A percentile compares a stretch with the other conserved stretches of the same genome.
phyloP scores from a whole-genome alignment of 176 grass and related monocot species.

The Avena insularis region DNA sequence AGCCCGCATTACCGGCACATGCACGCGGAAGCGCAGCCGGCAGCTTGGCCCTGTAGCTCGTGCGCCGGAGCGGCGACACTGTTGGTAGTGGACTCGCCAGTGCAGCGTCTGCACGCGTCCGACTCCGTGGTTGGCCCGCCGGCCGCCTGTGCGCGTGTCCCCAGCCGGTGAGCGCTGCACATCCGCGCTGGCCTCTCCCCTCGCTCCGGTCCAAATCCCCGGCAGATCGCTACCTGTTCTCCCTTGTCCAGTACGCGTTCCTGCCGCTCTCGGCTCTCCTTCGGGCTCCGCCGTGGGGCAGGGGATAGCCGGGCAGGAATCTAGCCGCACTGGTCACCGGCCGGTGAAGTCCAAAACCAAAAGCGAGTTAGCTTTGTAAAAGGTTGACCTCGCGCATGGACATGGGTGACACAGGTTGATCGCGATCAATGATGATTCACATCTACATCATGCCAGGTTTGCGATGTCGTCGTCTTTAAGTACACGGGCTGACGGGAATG shows the following conservation, averaged over 20 bases:
- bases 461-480: background rate
- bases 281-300: background rate
- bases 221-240: background rate
- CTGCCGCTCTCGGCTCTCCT: background rate
- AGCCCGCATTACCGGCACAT: background rate
- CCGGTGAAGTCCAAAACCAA: constrained; percentile 23
- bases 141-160: constrained; percentile 28
- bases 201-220: constrained; percentile 17
- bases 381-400: background rate
- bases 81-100: constrained; percentile 42
- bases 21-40: background rate
- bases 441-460: constrained; percentile 16
- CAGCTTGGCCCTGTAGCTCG: background rate
- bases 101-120: background rate
- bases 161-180: background rate
- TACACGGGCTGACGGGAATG: background rate
- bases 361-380: background rate
- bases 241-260: background rate
- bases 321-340: background rate
- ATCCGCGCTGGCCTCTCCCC: background rate
- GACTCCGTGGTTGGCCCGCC: background rate
- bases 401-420: background rate
- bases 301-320: background rate
- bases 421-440: background rate
- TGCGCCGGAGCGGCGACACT: background rate